Evolutionary conservation across 768 basidiomycete genomes (phyloP), one percentile per base, ranked within the genome.

Genomic region (Trametes cingulata): DNA sequence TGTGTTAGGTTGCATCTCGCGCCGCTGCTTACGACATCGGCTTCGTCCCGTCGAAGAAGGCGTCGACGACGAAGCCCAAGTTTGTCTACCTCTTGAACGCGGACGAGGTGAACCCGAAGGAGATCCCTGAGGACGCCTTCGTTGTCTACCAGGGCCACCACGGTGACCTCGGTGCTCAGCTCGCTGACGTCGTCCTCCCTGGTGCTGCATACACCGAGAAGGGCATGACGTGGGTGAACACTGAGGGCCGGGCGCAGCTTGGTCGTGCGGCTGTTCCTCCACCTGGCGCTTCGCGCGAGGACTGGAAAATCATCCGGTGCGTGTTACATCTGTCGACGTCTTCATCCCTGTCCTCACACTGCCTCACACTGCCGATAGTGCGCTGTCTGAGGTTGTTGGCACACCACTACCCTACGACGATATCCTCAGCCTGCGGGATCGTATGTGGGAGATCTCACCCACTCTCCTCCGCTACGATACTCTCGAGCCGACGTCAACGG

Each of bases 101-200:
- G 7, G 97, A 99, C 69, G 95, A 98, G 69, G 75, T 98, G 54
- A 86, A 95, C 72, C 90, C 93, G 40, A 83, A 85, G 50, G 85
- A 89, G 3, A 95, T 99, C 60, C 95, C 97, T 29, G 78, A 83
- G 57, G 85, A 93, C 67, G 94, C 96, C 3, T 98, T 98, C 69
- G 95, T 98, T 46, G 96, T 99, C 14, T 99, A 99, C 74, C 97
- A 98, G 70, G 97, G 97, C 36, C 95, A 98, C 73, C 97, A 99
- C 71, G 97, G 97, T 67, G 97, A 99, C 73, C 79, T 93, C 55
- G 96, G 97, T 36, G 97, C 97, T 2, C 92, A 94, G 68, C 86
- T 95, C 22, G 97, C 97, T n/a, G 97, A 99, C 70, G 94, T 98
- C 59, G 93, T 91, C 72, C 78, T 98, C 17, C 97, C 97, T 15